These are phyloP conservation scores for Bipolaris oryzae DNA, from an alignment of 2,329 filamentous ascomycete genomes.

Conservation along the genomic window DNA sequence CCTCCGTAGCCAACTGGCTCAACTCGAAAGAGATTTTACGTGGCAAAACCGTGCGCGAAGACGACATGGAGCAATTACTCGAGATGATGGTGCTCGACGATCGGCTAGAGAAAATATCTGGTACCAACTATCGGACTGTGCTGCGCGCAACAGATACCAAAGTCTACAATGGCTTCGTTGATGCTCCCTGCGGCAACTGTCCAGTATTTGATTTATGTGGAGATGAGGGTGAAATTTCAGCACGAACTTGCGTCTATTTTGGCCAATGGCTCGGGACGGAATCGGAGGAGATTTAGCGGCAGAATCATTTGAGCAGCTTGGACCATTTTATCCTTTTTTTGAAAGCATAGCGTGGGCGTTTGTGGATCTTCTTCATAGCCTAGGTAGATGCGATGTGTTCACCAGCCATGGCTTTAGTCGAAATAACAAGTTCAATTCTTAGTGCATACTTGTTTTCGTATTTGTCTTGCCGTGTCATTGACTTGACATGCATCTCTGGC, in stretches of 20 bases:
- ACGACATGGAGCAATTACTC: conserved; percentile 82
- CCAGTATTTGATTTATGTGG: conserved; percentile 93
- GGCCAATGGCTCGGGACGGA: conserved; percentile 71
- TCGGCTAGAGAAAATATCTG: conserved; percentile 69
- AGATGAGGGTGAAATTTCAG: conserved; percentile 87
- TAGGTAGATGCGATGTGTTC: background rate
- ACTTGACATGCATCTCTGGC: too few relatives aligned
- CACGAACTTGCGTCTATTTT: conserved; percentile 91
- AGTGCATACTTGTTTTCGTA: background rate
- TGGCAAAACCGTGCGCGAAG: conserved; percentile 66
- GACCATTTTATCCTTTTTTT: background rate
- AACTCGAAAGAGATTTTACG: conserved; percentile 72
- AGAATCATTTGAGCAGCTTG: background rate
- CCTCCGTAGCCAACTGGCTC: conserved; percentile 77
- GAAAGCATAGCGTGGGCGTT: conserved; percentile 10
- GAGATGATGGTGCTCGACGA: conserved; percentile 90
- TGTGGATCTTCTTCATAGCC: background rate
- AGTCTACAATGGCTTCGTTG: conserved; percentile 78
- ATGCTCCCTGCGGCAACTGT: conserved; percentile 88
- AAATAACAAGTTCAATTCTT: background rate
- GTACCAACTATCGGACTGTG: conserved; percentile 57
- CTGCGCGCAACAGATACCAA: conserved; percentile 50
- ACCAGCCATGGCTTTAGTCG: background rate
- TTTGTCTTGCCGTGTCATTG: background rate
- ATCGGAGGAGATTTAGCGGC: conserved; percentile 29